Base-by-base conservation (phyloP, 1,139 yeast species). In the Yamadazyma dushanensis region DNA sequence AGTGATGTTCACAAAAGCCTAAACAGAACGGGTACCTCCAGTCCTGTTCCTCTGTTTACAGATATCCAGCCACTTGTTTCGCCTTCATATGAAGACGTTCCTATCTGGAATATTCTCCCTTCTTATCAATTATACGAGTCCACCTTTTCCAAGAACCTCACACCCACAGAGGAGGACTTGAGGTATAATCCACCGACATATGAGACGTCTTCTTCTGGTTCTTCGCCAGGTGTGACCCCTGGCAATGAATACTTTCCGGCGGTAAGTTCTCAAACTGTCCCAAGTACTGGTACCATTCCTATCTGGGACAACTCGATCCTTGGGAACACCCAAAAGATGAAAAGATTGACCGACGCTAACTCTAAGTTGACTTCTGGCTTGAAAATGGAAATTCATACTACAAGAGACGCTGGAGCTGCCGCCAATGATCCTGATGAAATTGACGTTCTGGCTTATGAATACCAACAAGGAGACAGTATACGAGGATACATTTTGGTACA, bases 391-490 rank as follows among this genome's bases (percentile, higher is more conserved):
- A 58, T 70, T 20, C 51, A 50, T 13, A 57, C 67, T 17, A 69
- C 75, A 5, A 61, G 62, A 29, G 58, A 59, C 21, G 65, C 68
- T 10, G 58, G 72, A 35, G 65, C 59, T 38, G 60, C 58, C 44
- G 74, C 74, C 1, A 59, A 58, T 5, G 47, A 51, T 49, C 46
- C 57, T 14, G 55, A 56, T 31, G 52, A 47, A 18, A 47, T 61
- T n/a, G 51, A 52, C 27, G 56, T 61, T 34, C 44, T 28, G 43
- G 36, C 35, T 10, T 41, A 46, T 16, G 80, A 75, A 45, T 78
- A 68, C 45, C 71, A 71, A 9, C 74, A 78, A 8, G 81, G 82
- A 15, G 83, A 78, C 47, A 53, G 63, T 9, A 61, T 80, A n/a
- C 65, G 71, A 44, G 87, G 87, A 1, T 73, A 67, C 47, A 63